Percentiles rank a stretch among this genome's conserved stretches.
phyloP scores from a whole-genome alignment of 2,329 filamentous ascomycete genomes.

The Rugonectria rugulosa region DNA sequence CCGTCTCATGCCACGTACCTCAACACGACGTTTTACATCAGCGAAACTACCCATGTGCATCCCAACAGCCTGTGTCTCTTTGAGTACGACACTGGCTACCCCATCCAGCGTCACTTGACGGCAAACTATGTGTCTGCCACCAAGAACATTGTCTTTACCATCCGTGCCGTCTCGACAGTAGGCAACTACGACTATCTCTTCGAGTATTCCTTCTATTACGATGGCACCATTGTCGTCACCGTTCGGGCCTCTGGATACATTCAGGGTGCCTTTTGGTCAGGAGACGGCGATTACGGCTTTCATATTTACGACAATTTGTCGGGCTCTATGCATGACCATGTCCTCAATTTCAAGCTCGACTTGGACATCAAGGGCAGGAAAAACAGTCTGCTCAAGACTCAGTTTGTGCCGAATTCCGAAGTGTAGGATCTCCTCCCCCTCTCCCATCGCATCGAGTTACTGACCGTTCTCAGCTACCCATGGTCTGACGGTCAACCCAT shows the following conservation, averaged over 20 bases:
- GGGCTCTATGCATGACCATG: slow-evolving; percentile 49
- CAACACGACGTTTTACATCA: slow-evolving; percentile 54
- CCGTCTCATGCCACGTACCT: slow-evolving; percentile 59
- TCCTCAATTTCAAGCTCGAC: slow-evolving; percentile 51
- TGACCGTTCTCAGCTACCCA: slow-evolving; percentile 19
- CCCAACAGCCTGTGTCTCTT: slow-evolving; percentile 63
- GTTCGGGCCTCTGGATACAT: slow-evolving; percentile 51
- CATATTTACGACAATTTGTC: slow-evolving; percentile 47
- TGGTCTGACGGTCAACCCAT: slow-evolving; percentile 20
- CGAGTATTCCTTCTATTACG: slow-evolving; percentile 45
- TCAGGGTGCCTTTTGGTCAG: slow-evolving; percentile 47
- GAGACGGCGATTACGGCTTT: slow-evolving; percentile 45
- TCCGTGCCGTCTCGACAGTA: slow-evolving; percentile 35
- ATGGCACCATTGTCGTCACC: slow-evolving; percentile 48
- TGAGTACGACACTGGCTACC: slow-evolving; percentile 57
- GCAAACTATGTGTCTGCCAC: slow-evolving; percentile 7
- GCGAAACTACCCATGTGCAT: slow-evolving; percentile 53
- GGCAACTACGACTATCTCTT: slow-evolving; percentile 55
- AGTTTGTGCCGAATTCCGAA: slow-evolving; percentile 47
- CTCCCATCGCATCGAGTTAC: accelerated
- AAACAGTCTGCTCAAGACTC: slow-evolving; percentile 48
- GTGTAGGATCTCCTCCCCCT: neutral
- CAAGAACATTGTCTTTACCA: slow-evolving; percentile 14
- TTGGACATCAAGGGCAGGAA: slow-evolving; percentile 47
- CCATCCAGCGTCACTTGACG: slow-evolving; percentile 50